Conservation (phyloP, 2,329 filamentous ascomycete species). For the Paecilomyces formosus region DNA sequence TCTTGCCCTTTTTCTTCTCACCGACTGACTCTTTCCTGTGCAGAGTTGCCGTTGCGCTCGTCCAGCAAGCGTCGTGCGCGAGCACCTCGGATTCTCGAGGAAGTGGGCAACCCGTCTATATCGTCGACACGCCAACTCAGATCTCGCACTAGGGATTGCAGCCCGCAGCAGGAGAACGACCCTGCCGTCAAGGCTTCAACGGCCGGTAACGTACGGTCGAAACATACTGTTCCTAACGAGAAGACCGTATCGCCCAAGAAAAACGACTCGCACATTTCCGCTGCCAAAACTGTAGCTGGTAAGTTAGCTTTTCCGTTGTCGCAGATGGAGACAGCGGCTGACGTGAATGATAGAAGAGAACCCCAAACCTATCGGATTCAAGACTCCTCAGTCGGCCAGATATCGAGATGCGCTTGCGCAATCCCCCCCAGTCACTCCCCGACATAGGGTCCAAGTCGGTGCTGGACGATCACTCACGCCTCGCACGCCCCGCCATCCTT, state of each 20-base stretch:
- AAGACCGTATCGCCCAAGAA: constrained; percentile 40
- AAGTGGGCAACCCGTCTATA: constrained; percentile 17
- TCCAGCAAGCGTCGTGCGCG: constrained; percentile 43
- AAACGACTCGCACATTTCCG: constrained; percentile 37
- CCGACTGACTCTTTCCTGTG: constrained; percentile 10
- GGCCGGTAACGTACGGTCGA: constrained; percentile 36
- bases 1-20: constrained; percentile 6
- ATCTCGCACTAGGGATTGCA: constrained; percentile 25
- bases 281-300: constrained; percentile 32
- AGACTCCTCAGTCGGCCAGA: constrained; percentile 48
- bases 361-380: constrained; percentile 31
- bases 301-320: constrained; percentile 6
- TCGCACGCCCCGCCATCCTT: constrained; percentile 67
- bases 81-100: constrained; percentile 33
- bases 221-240: constrained; percentile 38
- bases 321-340: neutral
- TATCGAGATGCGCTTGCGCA: constrained; percentile 68
- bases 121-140: constrained; percentile 24
- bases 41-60: constrained; percentile 26
- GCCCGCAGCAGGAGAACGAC: constrained; percentile 21
- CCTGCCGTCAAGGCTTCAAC: constrained; percentile 11
- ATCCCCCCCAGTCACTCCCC: constrained; percentile 66
- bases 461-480: constrained; percentile 65
- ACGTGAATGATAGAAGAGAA: constrained; percentile 35
- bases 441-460: constrained; percentile 71